Evolutionary conservation across 371 early-diverging fungal species (phyloP).

Genomic region (Mortierella sp.): DNA sequence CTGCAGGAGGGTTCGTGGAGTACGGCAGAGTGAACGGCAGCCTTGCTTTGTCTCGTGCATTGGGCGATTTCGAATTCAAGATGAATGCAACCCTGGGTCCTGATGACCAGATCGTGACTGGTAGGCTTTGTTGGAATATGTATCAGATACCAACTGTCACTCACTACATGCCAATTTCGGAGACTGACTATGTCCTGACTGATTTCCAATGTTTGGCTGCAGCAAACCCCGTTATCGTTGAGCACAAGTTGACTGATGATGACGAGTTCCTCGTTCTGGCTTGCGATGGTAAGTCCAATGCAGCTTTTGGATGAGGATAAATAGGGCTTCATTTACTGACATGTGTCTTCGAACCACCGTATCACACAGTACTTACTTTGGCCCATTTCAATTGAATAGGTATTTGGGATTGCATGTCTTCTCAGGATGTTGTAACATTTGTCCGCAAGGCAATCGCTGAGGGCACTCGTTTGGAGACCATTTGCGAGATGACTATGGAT

Average conservation of each 20-base stretch:
- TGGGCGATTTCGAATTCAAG: slow-evolving; percentile 98
- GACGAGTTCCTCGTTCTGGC: slow-evolving; percentile 96
- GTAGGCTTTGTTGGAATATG: slow-evolving; percentile 40
- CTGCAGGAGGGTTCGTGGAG: slow-evolving; percentile 95
- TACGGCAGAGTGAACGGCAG: slow-evolving; percentile 97
- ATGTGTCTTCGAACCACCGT: background rate
- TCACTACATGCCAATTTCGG: background rate
- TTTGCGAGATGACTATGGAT: slow-evolving; percentile 93
- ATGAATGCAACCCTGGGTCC: slow-evolving; percentile 72
- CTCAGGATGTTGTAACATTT: slow-evolving; percentile 88
- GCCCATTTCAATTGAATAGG: slow-evolving; percentile 56
- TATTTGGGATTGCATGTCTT: slow-evolving; percentile 97
- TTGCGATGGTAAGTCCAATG: slow-evolving; percentile 84
- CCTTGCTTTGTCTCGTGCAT: slow-evolving; percentile 93
- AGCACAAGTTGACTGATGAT: slow-evolving; percentile 66
- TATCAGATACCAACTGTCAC: background rate
- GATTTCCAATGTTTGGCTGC: background rate
- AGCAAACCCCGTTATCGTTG: slow-evolving; percentile 86
- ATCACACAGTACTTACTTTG: background rate
- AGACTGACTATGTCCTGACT: background rate
- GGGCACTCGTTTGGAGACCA: slow-evolving; percentile 61
- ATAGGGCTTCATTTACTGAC: background rate
- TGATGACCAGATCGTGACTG: slow-evolving; percentile 92
- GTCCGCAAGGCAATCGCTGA: slow-evolving; percentile 74
- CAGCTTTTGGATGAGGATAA: background rate